Evolutionary conservation across 164 flowering plant genomes (phyloP).

Genomic region (Piper longum): DNA sequence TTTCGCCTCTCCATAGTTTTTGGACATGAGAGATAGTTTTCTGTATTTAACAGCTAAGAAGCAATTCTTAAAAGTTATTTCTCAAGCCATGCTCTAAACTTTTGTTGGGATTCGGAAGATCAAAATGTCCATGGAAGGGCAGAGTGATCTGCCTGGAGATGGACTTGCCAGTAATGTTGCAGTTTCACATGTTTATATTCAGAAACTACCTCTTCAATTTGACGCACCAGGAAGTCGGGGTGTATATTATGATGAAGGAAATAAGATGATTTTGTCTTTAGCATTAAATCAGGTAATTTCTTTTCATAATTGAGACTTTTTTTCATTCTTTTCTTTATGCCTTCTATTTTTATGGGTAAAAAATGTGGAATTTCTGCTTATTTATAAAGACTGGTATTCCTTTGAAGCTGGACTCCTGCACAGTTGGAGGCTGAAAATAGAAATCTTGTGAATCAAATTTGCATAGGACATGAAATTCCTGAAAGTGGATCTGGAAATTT

Average conservation of each 20-base stretch:
- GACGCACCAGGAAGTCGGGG: constrained; percentile 44
- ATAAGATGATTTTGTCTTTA: constrained; percentile 46
- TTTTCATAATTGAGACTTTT: background rate
- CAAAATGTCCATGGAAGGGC: constrained; percentile 48
- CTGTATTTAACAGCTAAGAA: constrained; percentile 4
- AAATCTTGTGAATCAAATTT: too few species aligned
- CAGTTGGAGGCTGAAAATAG: too few species aligned
- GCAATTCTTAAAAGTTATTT: background rate
- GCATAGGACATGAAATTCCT: too few species aligned
- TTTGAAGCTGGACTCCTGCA: too few species aligned
- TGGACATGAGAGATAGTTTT: background rate
- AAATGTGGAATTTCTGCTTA: background rate
- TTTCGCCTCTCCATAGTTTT: too few species aligned
- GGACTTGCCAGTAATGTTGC: constrained; percentile 57
- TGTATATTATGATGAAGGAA: constrained; percentile 81
- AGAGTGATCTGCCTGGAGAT: constrained; percentile 41
- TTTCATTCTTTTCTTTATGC: too few species aligned
- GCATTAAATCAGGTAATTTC: constrained; percentile 57
- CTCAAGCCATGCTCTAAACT: background rate
- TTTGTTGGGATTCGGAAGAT: background rate
- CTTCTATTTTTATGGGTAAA: background rate
- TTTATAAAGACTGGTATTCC: too few species aligned
- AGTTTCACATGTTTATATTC: constrained; percentile 78
- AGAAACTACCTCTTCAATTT: constrained; percentile 65
- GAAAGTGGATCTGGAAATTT: too few species aligned